Base-by-base conservation (phyloP, 768 basidiomycete species). In the Leccinum rimulosum region DNA sequence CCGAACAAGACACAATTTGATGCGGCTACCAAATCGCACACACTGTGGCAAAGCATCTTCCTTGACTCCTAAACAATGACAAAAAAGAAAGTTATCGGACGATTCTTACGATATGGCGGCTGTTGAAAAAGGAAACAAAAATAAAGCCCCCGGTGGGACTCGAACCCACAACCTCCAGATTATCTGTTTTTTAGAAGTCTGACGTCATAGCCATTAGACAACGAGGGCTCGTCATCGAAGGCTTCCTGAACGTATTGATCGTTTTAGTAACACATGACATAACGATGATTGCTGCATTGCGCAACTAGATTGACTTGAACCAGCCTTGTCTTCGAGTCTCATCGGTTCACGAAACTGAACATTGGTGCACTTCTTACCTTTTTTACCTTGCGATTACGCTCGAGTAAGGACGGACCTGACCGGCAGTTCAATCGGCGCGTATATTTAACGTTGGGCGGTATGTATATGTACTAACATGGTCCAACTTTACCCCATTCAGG, bases 181-280 rank as follows among this genome's bases (percentile, higher is more conserved):
- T 81, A 82, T 85, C 86, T 84, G 80, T 82, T 58, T 86, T 28
- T 33, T 33, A 89, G 87, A 89, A 89, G 87, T 89, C 87, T 89
- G 87, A 88, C 87, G 87, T 88, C 87, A 89, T 89, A 86, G 79
- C 87, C 87, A 89, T 89, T 88, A 89, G 86, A 88, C 87, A 86
- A 89, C 84, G 81, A 80, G 87, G 86, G 87, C 87, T 62, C 68
- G 30, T 4, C n/a, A 38, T 0, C 11, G 9, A 6, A 2, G 0
- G 2, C 1, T 4, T 6, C 31, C n/a, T 50, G 25, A 47, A 55
- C n/a, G 6, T 45, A n/a, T 53, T 54, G 50, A 35, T 3, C 28
- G 6, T 33, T 22, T 1, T 9, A 35, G 19, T 7, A n/a, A 35
- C 11, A 35, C 11, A 10, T 27, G 25, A 33, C 30, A 56, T 31